Conservation (phyloP, 2,329 filamentous ascomycete genomes). For the Fusarium redolens region DNA sequence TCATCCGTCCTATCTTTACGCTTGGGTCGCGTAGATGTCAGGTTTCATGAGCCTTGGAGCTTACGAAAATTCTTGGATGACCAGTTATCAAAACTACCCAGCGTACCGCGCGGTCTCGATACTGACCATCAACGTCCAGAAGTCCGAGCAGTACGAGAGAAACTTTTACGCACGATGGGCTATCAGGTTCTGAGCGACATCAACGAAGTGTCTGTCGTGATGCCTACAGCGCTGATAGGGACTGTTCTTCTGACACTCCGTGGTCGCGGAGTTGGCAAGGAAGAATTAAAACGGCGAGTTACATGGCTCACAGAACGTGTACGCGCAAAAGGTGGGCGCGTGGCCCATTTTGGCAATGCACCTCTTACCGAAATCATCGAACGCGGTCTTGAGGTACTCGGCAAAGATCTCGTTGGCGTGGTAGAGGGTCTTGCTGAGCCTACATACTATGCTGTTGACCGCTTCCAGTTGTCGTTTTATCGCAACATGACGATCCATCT, state of each 20-base stretch:
- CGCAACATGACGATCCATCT: constrained; percentile 99
- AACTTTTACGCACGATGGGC: constrained; percentile 85
- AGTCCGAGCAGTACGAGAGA: constrained; percentile 69
- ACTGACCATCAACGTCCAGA: constrained; percentile 60
- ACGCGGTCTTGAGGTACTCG: constrained; percentile 89
- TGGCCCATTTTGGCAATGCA: constrained; percentile 89
- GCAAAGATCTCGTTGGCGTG: constrained; percentile 85
- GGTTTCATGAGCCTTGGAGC: constrained; percentile 97
- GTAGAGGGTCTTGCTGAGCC: constrained; percentile 85
- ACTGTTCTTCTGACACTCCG: constrained; percentile 92
- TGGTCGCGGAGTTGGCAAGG: constrained; percentile 89
- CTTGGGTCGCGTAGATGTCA: constrained; percentile 90
- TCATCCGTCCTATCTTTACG: constrained; percentile 90
- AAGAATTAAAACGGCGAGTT: constrained; percentile 85
- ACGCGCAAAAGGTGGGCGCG: constrained; percentile 85
- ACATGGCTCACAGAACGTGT: constrained; percentile 90
- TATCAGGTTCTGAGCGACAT: constrained; percentile 95
- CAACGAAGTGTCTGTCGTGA: constrained; percentile 95
- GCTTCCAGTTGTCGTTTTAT: constrained; percentile 98
- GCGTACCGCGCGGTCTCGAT: constrained; percentile 55
- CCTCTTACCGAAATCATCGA: constrained; percentile 86
- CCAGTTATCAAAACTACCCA: constrained; percentile 70
- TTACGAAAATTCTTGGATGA: constrained; percentile 82
- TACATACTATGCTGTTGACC: constrained; percentile 93
- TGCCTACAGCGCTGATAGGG: constrained; percentile 96